Evolutionary conservation across 495 filamentous ascomycete species (phyloP).

Genomic region (Terfezia boudieri): DNA sequence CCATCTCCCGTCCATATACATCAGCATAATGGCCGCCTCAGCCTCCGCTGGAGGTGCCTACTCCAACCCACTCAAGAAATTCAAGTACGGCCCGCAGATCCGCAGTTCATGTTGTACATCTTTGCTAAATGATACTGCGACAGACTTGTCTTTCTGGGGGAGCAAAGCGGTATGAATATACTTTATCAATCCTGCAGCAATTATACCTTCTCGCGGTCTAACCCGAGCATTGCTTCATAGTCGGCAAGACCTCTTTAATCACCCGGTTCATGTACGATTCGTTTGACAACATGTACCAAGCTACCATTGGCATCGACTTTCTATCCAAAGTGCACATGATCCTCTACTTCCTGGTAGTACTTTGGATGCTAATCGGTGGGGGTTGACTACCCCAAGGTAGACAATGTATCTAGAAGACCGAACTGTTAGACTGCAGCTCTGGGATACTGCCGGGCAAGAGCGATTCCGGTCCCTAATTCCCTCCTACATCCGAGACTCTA

Average conservation of each 20-base stretch:
- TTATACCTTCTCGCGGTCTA: not conserved
- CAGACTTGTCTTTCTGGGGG: constrained; percentile 88
- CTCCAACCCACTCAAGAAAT: constrained; percentile 98
- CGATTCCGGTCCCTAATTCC: constrained; percentile 91
- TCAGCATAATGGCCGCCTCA: not conserved
- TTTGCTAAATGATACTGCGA: constrained; percentile 1
- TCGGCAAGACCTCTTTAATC: constrained; percentile 95
- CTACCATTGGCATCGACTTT: constrained; percentile 98
- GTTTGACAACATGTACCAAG: constrained; percentile 99
- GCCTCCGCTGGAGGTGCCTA: constrained; percentile 45
- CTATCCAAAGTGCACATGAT: constrained; percentile 58
- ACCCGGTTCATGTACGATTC: constrained; percentile 99
- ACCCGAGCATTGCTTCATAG: constrained; percentile 23
- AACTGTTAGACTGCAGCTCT: constrained; percentile 89
- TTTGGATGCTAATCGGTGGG: constrained; percentile 6
- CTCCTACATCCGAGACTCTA: constrained; percentile 92
- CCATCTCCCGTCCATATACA: not conserved
- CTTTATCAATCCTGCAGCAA: not conserved
- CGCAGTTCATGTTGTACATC: constrained; percentile 4
- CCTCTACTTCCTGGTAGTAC: not conserved
- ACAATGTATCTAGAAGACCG: constrained; percentile 99
- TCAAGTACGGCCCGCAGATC: constrained; percentile 46
- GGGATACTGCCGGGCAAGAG: constrained; percentile 97
- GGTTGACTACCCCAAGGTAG: constrained; percentile 22
- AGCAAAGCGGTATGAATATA: constrained; percentile 68